Evolutionary conservation across 2,329 filamentous ascomycete species (phyloP), one percentile per base, ranked within the genome.

Genomic region (Fusarium globosum): DNA sequence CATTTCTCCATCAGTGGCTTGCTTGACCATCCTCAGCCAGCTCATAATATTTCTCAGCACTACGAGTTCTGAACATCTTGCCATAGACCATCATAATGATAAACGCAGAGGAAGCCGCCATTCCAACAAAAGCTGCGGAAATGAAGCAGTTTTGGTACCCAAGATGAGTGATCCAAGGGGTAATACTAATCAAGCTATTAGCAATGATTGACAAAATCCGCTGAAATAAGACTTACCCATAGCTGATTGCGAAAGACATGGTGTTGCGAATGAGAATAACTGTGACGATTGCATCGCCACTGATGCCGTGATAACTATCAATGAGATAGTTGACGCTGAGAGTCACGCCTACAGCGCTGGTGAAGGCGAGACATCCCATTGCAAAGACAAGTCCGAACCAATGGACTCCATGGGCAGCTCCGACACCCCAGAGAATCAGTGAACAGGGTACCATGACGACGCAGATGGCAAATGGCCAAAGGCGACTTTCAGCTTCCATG

Each of bases 51-150:
- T 59, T 71, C 10, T 23, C n/a, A 7, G 72, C 67, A 48, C 72
- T 78, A 77, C 67, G 62, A 83, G 85, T 0, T 49, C 55, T 49
- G 15, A 80, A 57, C 9, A 23, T 39, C 69, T 82, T 82, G 4
- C 88, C 88, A 67, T 80, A 88, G 70, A 82, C 85, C 15, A 88
- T 83, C 73, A 89, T 83, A 1, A 84, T 55, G 9, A 88, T 76
- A 71, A 84, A 82, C 15, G 81, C 82, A 43, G 83, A 75, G 20
- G 83, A 80, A 20, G 83, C 81, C 7, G 80, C 82, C 64, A 85
- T 69, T 1, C 79, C 81, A 63, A 85, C 66, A 20, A 85, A 83
- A 1, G 83, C 85, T 6, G 81, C 78, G 13, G 84, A 81, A 38
- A 86, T 76, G 52, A 82, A 86, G 8, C 83, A 82, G 61, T 85